Percentiles rank a stretch among this genome's conserved stretches.
Evolutionary conservation across 345 rosid genomes (phyloP).

Genomic region (Citrus inodora): DNA sequence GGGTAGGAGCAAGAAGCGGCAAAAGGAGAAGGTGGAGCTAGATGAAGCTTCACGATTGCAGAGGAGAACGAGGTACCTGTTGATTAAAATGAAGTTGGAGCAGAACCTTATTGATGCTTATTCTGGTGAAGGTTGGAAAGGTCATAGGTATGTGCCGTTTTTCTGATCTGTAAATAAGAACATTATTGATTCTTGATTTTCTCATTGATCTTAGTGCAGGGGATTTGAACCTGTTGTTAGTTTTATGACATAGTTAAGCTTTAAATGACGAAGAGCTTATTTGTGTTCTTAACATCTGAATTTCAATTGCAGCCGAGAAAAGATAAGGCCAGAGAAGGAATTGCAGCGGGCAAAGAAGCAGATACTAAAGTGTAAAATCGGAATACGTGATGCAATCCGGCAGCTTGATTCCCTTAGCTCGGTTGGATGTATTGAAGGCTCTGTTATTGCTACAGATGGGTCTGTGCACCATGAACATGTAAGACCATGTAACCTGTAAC

Average conservation of each 20-base stretch:
- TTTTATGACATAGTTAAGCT: background rate
- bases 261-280: background rate
- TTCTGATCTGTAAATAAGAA: background rate
- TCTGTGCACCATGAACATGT: conserved; percentile 95
- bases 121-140: conserved; percentile 98
- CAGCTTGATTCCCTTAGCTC: conserved; percentile 81
- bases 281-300: conserved; percentile 2
- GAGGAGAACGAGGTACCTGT: conserved; percentile 80
- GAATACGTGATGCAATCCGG: conserved; percentile 79
- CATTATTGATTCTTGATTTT: background rate
- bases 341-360: conserved; percentile 76
- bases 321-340: conserved; percentile 92
- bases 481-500: conserved; percentile 16
- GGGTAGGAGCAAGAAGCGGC: conserved; percentile 39
- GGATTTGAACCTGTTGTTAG: background rate
- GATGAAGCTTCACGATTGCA: conserved; percentile 85
- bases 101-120: conserved; percentile 98
- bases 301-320: conserved; percentile 67
- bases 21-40: conserved; percentile 43
- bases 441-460: conserved; percentile 91
- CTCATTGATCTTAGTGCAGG: background rate
- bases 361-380: conserved; percentile 90
- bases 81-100: conserved; percentile 91
- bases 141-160: conserved; percentile 71
- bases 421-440: conserved; percentile 77